Percentiles rank a stretch among this genome's conserved stretches.
Evolutionary conservation across 495 filamentous ascomycete genomes (phyloP).

Genomic region (Penicillium psychrofluorescens): DNA sequence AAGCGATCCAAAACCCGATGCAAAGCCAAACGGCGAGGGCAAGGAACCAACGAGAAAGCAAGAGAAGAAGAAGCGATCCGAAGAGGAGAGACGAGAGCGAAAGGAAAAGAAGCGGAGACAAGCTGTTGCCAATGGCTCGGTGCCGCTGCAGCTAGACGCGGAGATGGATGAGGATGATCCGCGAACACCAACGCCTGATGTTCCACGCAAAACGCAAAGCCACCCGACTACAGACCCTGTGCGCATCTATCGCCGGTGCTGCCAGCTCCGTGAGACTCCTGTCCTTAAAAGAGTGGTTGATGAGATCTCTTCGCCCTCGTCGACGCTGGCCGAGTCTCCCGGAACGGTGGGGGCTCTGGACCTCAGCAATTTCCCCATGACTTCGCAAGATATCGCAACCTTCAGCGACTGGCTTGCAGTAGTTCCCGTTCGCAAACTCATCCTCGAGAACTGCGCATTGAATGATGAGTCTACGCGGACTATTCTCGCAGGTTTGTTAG

Average conservation of each 20-base stretch:
- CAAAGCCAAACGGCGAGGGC: constrained; percentile 24
- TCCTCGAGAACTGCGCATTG: constrained; percentile 79
- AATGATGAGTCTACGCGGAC: constrained; percentile 80
- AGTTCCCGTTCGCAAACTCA: constrained; percentile 77
- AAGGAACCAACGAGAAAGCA: constrained; percentile 62
- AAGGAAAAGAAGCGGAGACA: constrained; percentile 74
- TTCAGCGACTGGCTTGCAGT: constrained; percentile 91
- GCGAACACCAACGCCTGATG: constrained; percentile 15
- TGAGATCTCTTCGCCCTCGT: constrained; percentile 66
- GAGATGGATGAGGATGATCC: constrained; percentile 46
- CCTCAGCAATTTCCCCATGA: constrained; percentile 76
- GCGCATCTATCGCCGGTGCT: constrained; percentile 90
- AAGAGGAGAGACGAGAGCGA: constrained; percentile 78
- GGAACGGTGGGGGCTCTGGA: constrained; percentile 77
- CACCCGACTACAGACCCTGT: constrained; percentile 84
- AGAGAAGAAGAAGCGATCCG: constrained; percentile 87
- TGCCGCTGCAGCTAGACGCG: constrained; percentile 68
- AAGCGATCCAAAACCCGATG: constrained; percentile 4
- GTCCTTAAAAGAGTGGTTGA: constrained; percentile 83
- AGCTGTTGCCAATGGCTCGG: constrained; percentile 73
- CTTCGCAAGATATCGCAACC: constrained; percentile 72
- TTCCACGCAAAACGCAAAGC: constrained; percentile 45
- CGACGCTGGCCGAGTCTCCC: constrained; percentile 48
- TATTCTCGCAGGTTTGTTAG: constrained; percentile 78
- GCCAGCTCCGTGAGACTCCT: constrained; percentile 84